These are phyloP conservation scores for Udeniomyces megalosporus DNA, from an alignment of 768 basidiomycete species.

Conservation along the genomic window DNA sequence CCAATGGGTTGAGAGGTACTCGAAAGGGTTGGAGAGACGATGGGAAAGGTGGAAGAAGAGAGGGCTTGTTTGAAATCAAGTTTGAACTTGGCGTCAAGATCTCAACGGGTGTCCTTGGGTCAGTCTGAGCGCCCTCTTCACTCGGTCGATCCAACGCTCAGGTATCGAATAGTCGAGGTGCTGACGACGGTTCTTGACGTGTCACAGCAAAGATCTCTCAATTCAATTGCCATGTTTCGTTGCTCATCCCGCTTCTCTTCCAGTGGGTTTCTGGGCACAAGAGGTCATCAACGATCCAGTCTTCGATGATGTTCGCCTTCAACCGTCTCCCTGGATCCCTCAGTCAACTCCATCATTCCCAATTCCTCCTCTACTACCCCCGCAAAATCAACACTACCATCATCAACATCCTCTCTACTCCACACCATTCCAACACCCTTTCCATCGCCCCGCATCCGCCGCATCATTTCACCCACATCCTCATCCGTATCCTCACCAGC, in stretches of 20 bases:
- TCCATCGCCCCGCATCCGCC: background rate
- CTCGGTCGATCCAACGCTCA: no score
- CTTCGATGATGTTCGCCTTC: background rate
- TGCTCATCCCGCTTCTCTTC: background rate
- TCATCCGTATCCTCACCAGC: no score
- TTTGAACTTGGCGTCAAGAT: background rate
- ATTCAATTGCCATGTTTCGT: background rate
- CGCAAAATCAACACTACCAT: background rate
- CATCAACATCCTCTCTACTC: background rate
- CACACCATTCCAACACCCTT: background rate
- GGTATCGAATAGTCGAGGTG: no score
- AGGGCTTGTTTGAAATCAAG: background rate
- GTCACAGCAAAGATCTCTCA: background rate
- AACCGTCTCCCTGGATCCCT: background rate
- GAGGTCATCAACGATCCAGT: background rate
- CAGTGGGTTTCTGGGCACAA: background rate
- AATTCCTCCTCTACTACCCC: background rate
- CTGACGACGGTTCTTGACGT: no score
- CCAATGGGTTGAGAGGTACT: background rate
- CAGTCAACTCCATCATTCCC: background rate
- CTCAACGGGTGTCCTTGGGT: background rate
- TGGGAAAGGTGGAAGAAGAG: background rate
- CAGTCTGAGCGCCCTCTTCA: background rate
- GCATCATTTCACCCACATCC: no score
- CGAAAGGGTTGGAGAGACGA: background rate